Evolutionary conservation across 768 basidiomycete species (phyloP).

Genomic region (Termitomyces sp.): DNA sequence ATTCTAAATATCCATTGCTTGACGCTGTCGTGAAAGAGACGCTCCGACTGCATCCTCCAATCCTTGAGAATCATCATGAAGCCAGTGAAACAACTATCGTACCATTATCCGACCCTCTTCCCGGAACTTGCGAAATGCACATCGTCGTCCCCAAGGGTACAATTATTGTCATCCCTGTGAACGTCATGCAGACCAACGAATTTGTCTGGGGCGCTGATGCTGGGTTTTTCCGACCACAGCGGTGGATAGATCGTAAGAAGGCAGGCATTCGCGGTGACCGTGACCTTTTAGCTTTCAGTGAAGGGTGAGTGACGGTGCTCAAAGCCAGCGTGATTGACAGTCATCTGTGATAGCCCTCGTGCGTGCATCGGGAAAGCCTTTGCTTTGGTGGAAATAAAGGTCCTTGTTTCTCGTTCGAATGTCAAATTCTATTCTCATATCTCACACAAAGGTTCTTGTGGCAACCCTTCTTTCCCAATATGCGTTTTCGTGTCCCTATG

Average conservation of each 20-base stretch:
- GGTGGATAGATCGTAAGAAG: slow-evolving; percentile 48
- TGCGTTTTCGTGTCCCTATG: slow-evolving; percentile 40
- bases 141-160: slow-evolving; percentile 54
- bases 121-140: slow-evolving; percentile 33
- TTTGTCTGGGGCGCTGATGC: slow-evolving; percentile 58
- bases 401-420: slow-evolving; percentile 11
- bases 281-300: slow-evolving; percentile 52
- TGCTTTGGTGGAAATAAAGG: slow-evolving; percentile 57
- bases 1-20: slow-evolving; percentile 44
- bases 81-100: slow-evolving; percentile 45
- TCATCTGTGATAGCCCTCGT: slow-evolving; percentile 37
- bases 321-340: slow-evolving; percentile 1
- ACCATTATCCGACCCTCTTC: slow-evolving; percentile 48
- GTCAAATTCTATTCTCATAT: neutral
- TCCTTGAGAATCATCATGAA: slow-evolving; percentile 64
- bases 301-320: slow-evolving; percentile 34
- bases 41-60: slow-evolving; percentile 54
- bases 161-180: slow-evolving; percentile 47
- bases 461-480: slow-evolving; percentile 50
- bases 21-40: slow-evolving; percentile 60
- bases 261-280: slow-evolving; percentile 24
- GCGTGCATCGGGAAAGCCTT: slow-evolving; percentile 57
- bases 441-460: slow-evolving; percentile 26
- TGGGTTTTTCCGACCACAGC: slow-evolving; percentile 49
- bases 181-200: slow-evolving; percentile 49